These are phyloP conservation scores for Arachnomyces sp. DNA, from an alignment of 2,329 filamentous ascomycete genomes.

Conservation along the genomic window DNA sequence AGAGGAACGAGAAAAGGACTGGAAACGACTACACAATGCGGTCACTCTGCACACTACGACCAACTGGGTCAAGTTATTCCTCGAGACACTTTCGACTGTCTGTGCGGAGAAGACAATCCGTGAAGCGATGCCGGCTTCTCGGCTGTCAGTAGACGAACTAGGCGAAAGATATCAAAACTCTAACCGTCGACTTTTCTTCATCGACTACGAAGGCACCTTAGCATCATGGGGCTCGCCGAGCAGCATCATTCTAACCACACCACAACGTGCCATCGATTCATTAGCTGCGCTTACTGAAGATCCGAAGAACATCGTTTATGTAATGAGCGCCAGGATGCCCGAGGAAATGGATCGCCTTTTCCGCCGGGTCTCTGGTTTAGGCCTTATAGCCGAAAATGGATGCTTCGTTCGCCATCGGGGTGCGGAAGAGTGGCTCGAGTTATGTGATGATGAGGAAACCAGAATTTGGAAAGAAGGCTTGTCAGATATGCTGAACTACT, in stretches of 20 bases:
- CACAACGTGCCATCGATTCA: constrained; percentile 74
- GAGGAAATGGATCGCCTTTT: constrained; percentile 85
- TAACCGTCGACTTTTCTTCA: constrained; percentile 67
- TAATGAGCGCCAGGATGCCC: constrained; percentile 83
- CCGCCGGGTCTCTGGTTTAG: constrained; percentile 70
- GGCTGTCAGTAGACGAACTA: constrained; percentile 62
- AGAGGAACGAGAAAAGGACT: constrained; percentile 65
- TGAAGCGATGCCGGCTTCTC: constrained; percentile 77
- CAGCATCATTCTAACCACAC: constrained; percentile 77
- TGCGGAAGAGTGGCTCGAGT: constrained; percentile 63
- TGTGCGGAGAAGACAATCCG: constrained; percentile 79
- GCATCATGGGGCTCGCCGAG: constrained; percentile 78
- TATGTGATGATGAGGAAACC: constrained; percentile 64
- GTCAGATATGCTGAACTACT: constrained; percentile 75
- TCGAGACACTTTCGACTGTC: constrained; percentile 60
- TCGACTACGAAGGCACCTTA: constrained; percentile 90
- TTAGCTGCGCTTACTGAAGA: constrained; percentile 75
- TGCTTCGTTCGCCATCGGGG: constrained; percentile 74
- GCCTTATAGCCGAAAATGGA: constrained; percentile 89
- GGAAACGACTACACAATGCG: constrained; percentile 62
- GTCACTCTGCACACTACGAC: constrained; percentile 76
- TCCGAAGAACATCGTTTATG: constrained; percentile 74
- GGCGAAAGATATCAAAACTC: constrained; percentile 58
- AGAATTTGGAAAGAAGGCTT: constrained; percentile 76
- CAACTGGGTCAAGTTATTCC: constrained; percentile 75